These are phyloP conservation scores for Alternaria burnsii DNA, from an alignment of 2,329 filamentous ascomycete genomes.

Conservation along the genomic window DNA sequence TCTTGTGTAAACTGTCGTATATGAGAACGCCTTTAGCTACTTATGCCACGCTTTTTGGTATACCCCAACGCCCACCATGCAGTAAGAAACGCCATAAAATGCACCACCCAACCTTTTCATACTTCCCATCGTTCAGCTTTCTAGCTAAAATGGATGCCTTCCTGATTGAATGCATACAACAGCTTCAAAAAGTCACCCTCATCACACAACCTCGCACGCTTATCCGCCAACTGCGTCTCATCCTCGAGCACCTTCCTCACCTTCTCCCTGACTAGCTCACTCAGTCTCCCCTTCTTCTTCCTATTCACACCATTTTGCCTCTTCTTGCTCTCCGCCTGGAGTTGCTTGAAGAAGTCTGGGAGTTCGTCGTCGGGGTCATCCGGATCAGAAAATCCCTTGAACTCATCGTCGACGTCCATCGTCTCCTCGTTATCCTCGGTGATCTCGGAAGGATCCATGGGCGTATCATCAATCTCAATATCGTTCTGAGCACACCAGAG, in stretches of 20 bases:
- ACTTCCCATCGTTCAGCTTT: not conserved
- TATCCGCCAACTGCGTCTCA: slow-evolving; percentile 80
- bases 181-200: slow-evolving; percentile 90
- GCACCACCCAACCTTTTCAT: not conserved
- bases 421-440: slow-evolving; percentile 55
- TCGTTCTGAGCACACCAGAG: slow-evolving; percentile 90
- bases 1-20: not conserved
- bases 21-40: not conserved
- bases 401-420: slow-evolving; percentile 61
- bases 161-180: slow-evolving; percentile 84
- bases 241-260: slow-evolving; percentile 84
- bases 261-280: slow-evolving; percentile 84
- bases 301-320: slow-evolving; percentile 60
- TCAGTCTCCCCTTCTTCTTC: slow-evolving; percentile 81
- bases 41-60: slow-evolving; percentile 33
- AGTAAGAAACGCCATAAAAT: slow-evolving; percentile 14
- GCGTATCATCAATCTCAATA: slow-evolving; percentile 74
- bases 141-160: slow-evolving; percentile 89
- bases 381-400: slow-evolving; percentile 61
- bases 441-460: slow-evolving; percentile 37
- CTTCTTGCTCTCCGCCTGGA: slow-evolving; percentile 53
- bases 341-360: slow-evolving; percentile 85
- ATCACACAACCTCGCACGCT: slow-evolving; percentile 84
- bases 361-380: slow-evolving; percentile 72
- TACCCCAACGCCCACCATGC: slow-evolving; percentile 18